Base-by-base conservation (phyloP, 164 flowering plant genomes). In the Cinnamomum micranthum region DNA sequence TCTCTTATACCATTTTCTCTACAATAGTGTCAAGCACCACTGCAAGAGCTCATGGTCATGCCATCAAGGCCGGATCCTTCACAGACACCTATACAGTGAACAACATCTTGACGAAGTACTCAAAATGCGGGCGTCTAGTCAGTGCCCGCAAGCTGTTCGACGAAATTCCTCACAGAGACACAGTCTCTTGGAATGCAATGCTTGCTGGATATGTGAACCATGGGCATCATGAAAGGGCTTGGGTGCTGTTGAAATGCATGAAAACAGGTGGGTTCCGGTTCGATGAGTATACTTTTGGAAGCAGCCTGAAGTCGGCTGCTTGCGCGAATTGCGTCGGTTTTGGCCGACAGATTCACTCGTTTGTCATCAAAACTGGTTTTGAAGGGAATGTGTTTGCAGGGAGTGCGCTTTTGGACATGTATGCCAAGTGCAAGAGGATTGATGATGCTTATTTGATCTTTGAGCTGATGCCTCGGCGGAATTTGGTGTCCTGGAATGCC, bases 121-220 rank as follows among this genome's bases (percentile, higher is more conserved):
- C 80, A 25, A 91, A 76, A 87, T 84, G 86, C 81, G 69, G 76
- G 23, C 83, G 82, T 1, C 27, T 88, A 13, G 41, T 35, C 19
- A 0, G 52, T 77, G 95, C 95, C 12, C 81, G 47, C 75, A 69
- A 84, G n/a, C 52, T 90, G 89, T 91, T 93, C 86, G 90, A 86
- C 68, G 89, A 86, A 84, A 93, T 89, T 86, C 86, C 86, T 14
- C 81, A 83, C 62, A 84, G 88, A 83, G 98, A 94, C 74, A 77
- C 84, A 3, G 90, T 86, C 25, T 81, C 98, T 52, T 92, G 97
- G 98, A 94, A 94, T 80, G 79, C 94, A n/a, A 78, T 92, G 83
- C 84, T 92, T 31, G 75, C 90, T 68, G 93, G 90, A 1, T 83
- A 81, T 74, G 87, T 86, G 2, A 85, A 87, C 73, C 73, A 28